These are phyloP conservation scores for Trichocladium antarcticum DNA, from an alignment of 495 filamentous ascomycete genomes.

Conservation along the genomic window DNA sequence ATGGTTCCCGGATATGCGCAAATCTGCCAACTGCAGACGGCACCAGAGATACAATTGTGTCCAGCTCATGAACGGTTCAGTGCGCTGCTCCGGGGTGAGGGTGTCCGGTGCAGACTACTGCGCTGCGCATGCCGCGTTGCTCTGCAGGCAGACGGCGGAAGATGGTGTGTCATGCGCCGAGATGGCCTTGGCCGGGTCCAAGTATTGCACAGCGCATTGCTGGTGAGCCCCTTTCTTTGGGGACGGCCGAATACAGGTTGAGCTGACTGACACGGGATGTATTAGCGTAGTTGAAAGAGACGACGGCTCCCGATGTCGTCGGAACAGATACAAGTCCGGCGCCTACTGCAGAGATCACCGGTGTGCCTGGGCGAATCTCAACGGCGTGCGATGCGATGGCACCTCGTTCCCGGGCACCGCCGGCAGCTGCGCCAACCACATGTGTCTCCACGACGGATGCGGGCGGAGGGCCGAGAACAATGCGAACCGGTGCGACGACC, in stretches of 20 bases:
- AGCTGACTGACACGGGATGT: neutral
- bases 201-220: conserved; percentile 1
- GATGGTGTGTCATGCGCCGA: neutral
- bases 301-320: neutral
- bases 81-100: neutral
- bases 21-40: neutral
- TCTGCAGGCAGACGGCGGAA: neutral
- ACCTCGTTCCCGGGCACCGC: neutral
- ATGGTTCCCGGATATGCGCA: neutral
- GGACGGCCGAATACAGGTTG: neutral
- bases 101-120: neutral
- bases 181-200: neutral
- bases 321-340: neutral
- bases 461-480: neutral
- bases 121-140: neutral
- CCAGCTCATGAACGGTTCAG: neutral
- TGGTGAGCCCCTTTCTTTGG: neutral
- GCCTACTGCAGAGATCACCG: neutral
- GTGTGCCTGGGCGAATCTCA: neutral
- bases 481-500: neutral
- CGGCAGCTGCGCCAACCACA: neutral
- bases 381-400: neutral
- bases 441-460: neutral
- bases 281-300: neutral
- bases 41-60: neutral